phyloP scores from a whole-genome alignment of 768 basidiomycete species.

The Botryobasidium botryosum region DNA sequence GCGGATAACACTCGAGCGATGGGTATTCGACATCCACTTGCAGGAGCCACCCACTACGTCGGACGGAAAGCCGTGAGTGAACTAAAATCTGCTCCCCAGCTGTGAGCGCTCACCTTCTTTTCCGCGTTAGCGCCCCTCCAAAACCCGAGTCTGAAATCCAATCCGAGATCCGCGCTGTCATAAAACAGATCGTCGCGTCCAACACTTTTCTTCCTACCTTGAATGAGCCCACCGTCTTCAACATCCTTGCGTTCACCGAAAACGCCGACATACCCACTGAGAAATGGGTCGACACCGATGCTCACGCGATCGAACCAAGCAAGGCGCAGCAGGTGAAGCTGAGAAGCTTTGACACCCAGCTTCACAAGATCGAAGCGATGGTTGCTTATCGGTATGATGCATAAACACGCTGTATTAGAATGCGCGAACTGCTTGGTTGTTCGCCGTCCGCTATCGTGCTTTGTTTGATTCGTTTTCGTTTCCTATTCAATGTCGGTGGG shows the following conservation, averaged over 20 bases:
- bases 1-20: slow-evolving; percentile 79
- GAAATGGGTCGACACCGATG: slow-evolving; percentile 94
- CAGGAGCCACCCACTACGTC: slow-evolving; percentile 43
- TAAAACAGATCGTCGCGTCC: slow-evolving; percentile 95
- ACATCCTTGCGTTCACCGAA: slow-evolving; percentile 88
- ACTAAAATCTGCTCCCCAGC: slow-evolving; percentile 19
- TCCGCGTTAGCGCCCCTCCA: slow-evolving; percentile 25
- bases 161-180: slow-evolving; percentile 90
- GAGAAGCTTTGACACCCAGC: slow-evolving; percentile 90
- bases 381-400: slow-evolving; percentile 92
- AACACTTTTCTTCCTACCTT: slow-evolving; percentile 94
- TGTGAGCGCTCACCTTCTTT: too few relatives aligned
- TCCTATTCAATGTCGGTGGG: too few relatives aligned
- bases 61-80: slow-evolving; percentile 31
- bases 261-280: slow-evolving; percentile 83
- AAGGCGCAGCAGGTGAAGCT: slow-evolving; percentile 91
- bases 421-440: too few relatives aligned
- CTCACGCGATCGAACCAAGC: slow-evolving; percentile 78
- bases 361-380: slow-evolving; percentile 96
- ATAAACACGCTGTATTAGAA: slow-evolving; percentile 19
- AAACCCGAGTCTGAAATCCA: slow-evolving; percentile 84
- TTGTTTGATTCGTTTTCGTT: too few relatives aligned
- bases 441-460: too few relatives aligned
- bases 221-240: slow-evolving; percentile 91
- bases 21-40: slow-evolving; percentile 94